These are phyloP conservation scores for Sporothrix brasiliensis DNA, from an alignment of 2,329 filamentous ascomycete species.

Conservation along the genomic window DNA sequence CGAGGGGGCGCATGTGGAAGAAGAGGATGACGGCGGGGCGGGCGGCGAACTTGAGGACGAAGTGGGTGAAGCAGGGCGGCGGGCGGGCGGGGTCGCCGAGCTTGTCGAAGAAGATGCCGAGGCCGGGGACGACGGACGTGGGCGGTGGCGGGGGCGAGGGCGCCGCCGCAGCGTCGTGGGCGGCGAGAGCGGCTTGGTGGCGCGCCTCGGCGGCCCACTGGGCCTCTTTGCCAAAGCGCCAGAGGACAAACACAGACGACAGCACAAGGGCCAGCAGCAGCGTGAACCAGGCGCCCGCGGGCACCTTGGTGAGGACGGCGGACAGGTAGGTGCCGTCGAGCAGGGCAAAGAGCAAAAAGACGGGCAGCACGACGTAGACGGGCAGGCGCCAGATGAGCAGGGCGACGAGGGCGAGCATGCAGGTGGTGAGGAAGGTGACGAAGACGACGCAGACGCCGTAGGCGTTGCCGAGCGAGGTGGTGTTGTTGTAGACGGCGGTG, in stretches of 20 bases:
- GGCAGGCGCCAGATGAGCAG: conserved; percentile 71
- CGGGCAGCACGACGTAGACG: conserved; percentile 60
- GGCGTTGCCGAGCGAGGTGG: conserved; percentile 69
- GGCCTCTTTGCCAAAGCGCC: conserved; percentile 77
- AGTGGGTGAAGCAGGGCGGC: conserved; percentile 71
- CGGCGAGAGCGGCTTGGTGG: conserved; percentile 56
- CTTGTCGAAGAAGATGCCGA: conserved; percentile 80
- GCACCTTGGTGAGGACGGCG: conserved; percentile 71
- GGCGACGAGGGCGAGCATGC: conserved; percentile 71
- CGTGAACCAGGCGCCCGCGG: conserved; percentile 78
- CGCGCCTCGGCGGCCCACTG: conserved; percentile 72
- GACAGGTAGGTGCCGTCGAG: conserved; percentile 72
- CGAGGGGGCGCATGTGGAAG: conserved; percentile 70
- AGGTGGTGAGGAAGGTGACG: conserved; percentile 77
- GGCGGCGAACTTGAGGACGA: conserved; percentile 69
- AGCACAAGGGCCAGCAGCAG: conserved; percentile 65
- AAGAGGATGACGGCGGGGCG: conserved; percentile 71
- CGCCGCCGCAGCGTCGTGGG: conserved; percentile 41
- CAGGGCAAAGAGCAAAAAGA: conserved; percentile 65
- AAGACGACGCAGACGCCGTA: conserved; percentile 81
- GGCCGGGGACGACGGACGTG: conserved; percentile 56
- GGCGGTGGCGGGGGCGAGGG: conserved; percentile 35
- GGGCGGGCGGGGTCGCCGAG: conserved; percentile 59
- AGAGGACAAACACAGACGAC: conserved; percentile 68
- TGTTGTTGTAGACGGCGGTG: conserved; percentile 74